Evolutionary conservation across 495 filamentous ascomycete genomes (phyloP), one percentile per base, ranked within the genome.

Genomic region (Bacidia rubella): DNA sequence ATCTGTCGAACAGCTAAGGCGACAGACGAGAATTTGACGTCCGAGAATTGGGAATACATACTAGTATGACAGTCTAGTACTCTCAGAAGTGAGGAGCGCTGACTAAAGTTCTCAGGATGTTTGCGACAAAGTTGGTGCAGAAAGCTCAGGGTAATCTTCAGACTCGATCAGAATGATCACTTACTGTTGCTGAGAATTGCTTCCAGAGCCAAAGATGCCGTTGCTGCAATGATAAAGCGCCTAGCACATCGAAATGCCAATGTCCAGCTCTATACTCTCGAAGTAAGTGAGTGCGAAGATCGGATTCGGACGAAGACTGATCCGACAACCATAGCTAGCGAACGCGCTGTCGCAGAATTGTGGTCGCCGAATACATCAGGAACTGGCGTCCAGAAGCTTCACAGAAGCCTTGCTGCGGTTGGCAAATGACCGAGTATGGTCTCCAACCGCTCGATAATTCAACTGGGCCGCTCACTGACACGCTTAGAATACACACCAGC

Each of bases 31-130:
- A 98, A 95, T 66, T 78, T 96, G 63, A 97, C 92, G 9, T 86
- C 85, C 41, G 93, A 97, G 72, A 95, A 97, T 68, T 98, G 92
- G 92, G 92, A 92, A 62, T 89, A 83, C 65, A 98, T 98, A 67
- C 82, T 98, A 68, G 78, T 82, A 70, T 60, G 71, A 1, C 19
- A 38, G 15, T 38, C 35, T 21, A 27, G 11, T 10, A 22, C 1
- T 25, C 17, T 23, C n/a, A 12, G 47, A n/a, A 41, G n/a, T 39
- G 15, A 22, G 19, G 32, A 22, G 9, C 17, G 12, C 19, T 27
- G 40, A 29, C 52, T 60, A 24, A 60, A 26, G 23, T 47, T 41
- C 32, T 21, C 39, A 82, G 78, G 92, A 98, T 75, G 89, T 97
- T 52, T 96, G 90, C 75, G 92, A 98, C 68, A 90, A 88, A 63